phyloP scores from a whole-genome alignment of 257 asterid genomes.

The Solanum appendiculatum region DNA sequence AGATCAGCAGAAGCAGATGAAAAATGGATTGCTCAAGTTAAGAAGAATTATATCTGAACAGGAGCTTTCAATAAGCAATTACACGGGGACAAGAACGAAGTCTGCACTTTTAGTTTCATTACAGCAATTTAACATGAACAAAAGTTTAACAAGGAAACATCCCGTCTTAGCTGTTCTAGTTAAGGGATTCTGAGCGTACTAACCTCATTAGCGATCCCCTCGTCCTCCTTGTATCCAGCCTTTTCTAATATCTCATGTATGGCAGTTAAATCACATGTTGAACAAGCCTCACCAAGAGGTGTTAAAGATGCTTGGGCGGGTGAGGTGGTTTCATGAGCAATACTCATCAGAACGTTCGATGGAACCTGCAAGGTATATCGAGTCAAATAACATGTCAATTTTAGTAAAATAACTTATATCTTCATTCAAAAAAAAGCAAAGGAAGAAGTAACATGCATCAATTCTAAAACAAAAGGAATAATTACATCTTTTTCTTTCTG shows the following conservation, averaged over 20 bases:
- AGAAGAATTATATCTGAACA: neutral
- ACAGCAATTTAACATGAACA: neutral
- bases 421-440: neutral
- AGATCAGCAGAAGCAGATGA: neutral
- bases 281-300: slow-evolving; percentile 45
- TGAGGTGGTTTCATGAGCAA: slow-evolving; percentile 22
- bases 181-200: neutral
- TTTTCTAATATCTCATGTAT: slow-evolving; percentile 36
- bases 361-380: slow-evolving; percentile 23
- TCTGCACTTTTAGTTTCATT: neutral
- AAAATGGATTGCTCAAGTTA: neutral
- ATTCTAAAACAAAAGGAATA: neutral
- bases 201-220: slow-evolving; percentile 34
- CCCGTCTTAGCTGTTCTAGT: neutral
- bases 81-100: neutral
- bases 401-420: neutral
- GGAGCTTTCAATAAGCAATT: neutral
- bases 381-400: neutral
- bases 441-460: neutral
- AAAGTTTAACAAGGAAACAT: neutral
- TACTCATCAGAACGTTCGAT: slow-evolving; percentile 27
- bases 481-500: slow-evolving; percentile 32
- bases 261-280: slow-evolving; percentile 28
- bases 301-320: slow-evolving; percentile 10
- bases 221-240: slow-evolving; percentile 39